Percentiles rank a stretch among this genome's conserved stretches.
phyloP scores from a whole-genome alignment of 768 basidiomycete genomes.

The Phanerochaete sordida region DNA sequence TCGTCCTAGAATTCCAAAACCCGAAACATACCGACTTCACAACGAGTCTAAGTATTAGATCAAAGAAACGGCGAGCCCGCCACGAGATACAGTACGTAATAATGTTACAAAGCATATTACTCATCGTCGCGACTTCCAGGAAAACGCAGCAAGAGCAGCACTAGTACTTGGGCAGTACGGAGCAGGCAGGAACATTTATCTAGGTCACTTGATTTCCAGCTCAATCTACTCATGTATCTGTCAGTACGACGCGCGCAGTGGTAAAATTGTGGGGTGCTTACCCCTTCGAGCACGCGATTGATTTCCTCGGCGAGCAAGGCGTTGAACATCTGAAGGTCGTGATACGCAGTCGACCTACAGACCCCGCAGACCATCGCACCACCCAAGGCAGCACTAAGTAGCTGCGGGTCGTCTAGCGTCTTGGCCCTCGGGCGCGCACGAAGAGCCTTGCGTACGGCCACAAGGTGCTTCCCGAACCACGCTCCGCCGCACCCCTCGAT shows the following conservation, averaged over 20 bases:
- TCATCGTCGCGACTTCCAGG: no score
- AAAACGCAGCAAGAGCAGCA: no score
- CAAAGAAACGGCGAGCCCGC: no score
- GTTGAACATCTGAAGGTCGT: not conserved
- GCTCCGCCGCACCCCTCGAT: slow-evolving; percentile 11
- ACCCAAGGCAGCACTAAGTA: slow-evolving; percentile 10
- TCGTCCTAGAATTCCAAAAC: no score
- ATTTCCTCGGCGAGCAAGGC: not conserved
- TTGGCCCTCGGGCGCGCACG: slow-evolving; percentile 11
- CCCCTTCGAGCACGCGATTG: not conserved
- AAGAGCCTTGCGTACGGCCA: slow-evolving; percentile 12
- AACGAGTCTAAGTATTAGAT: no score
- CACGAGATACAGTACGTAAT: no score
- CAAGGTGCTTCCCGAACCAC: slow-evolving; percentile 14
- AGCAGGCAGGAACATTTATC: no score
- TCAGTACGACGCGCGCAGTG: not conserved
- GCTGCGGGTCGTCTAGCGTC: slow-evolving; percentile 11
- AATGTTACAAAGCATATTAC: no score
- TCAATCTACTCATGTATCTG: not conserved
- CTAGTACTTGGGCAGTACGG: no score
- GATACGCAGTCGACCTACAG: slow-evolving; percentile 2
- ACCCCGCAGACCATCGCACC: slow-evolving; percentile 11
- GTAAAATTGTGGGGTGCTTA: not conserved
- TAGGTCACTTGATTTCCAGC: not conserved
- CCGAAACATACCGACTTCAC: no score